Conservation (phyloP, 2,329 filamentous ascomycete species). For the Graphiopsis chlorocephala region DNA sequence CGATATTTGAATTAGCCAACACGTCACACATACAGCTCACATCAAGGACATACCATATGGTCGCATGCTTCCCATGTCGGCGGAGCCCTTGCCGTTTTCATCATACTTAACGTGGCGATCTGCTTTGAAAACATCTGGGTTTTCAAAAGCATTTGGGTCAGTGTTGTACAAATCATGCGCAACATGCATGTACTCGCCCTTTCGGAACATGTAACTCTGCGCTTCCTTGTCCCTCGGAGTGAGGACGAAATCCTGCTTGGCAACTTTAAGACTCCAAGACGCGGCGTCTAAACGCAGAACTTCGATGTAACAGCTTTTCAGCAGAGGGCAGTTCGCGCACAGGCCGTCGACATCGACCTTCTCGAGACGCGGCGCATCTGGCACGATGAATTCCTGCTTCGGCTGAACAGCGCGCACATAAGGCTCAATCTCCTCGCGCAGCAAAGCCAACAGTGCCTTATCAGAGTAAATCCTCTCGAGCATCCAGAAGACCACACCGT, state of each 20-base stretch:
- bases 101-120: slow-evolving; percentile 37
- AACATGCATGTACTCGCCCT: slow-evolving; percentile 37
- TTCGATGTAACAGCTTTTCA: slow-evolving; percentile 40
- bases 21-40: not conserved
- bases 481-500: slow-evolving; percentile 45
- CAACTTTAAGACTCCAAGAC: slow-evolving; percentile 36
- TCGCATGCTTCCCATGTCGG: slow-evolving; percentile 44
- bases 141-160: slow-evolving; percentile 34
- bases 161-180: slow-evolving; percentile 38
- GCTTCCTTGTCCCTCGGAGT: slow-evolving; percentile 35
- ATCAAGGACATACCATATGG: slow-evolving; percentile 39
- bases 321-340: slow-evolving; percentile 33
- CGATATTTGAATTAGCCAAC: not conserved
- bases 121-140: slow-evolving; percentile 32
- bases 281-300: slow-evolving; percentile 36
- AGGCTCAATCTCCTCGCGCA: slow-evolving; percentile 36
- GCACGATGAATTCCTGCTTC: slow-evolving; percentile 32
- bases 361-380: slow-evolving; percentile 33
- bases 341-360: slow-evolving; percentile 35
- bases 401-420: slow-evolving; percentile 32
- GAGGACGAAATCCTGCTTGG: slow-evolving; percentile 37
- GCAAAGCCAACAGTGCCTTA: slow-evolving; percentile 28
- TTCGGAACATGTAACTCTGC: slow-evolving; percentile 31
- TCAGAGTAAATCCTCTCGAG: slow-evolving; percentile 36
- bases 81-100: slow-evolving; percentile 26